Conservation (phyloP, 2,329 filamentous ascomycete genomes). For the Zopfia rhizophila region DNA sequence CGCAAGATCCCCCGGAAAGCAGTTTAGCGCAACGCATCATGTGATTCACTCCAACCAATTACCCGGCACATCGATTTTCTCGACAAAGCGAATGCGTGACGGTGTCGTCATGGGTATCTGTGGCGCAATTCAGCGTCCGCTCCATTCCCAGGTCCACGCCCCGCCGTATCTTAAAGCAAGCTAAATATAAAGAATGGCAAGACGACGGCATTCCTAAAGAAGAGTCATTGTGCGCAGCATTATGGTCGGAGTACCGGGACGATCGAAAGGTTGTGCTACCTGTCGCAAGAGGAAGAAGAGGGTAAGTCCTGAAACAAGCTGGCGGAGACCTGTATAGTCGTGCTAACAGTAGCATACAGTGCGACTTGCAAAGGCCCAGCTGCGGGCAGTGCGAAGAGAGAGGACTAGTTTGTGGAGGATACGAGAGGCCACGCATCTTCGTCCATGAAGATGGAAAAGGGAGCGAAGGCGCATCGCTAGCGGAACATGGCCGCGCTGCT, state of each 20-base stretch:
- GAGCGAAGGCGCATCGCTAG: constrained; percentile 5
- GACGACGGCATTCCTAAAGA: too few species aligned
- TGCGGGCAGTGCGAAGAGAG: constrained; percentile 70
- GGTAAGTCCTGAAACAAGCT: constrained; percentile 51
- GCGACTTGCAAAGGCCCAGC: constrained; percentile 69
- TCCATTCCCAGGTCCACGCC: too few species aligned
- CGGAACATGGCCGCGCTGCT: neutral
- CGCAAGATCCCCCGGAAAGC: too few species aligned
- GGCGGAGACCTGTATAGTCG: neutral
- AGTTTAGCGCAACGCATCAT: too few species aligned
- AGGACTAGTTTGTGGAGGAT: constrained; percentile 69
- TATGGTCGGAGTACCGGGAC: constrained; percentile 36
- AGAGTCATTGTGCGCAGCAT: too few species aligned
- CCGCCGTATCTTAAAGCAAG: too few species aligned
- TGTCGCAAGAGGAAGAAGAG: constrained; percentile 63
- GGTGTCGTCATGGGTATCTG: too few species aligned
- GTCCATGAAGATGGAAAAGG: constrained; percentile 51
- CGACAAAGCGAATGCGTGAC: too few species aligned
- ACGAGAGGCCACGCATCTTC: constrained; percentile 71
- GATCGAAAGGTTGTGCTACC: constrained; percentile 46
- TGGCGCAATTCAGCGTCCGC: too few species aligned
- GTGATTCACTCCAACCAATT: too few species aligned
- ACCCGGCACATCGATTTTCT: too few species aligned
- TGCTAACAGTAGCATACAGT: constrained; percentile 52
- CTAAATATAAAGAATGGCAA: too few species aligned